phyloP scores from a whole-genome alignment of 208 protist species.

The Trypanosoma avium region DNA sequence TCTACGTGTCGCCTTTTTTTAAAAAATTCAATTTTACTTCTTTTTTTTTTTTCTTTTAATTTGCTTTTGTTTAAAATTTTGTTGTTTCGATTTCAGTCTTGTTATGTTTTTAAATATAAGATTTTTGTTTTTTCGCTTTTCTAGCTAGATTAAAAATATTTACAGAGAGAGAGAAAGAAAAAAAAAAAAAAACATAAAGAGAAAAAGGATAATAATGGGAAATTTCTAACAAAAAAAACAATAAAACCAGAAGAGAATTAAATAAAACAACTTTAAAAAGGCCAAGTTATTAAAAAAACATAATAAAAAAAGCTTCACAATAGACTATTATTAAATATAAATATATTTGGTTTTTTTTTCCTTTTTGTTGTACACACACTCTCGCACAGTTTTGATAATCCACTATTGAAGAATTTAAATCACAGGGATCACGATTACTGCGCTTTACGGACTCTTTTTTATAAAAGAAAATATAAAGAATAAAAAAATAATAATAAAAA shows the following conservation, averaged over 20 bases:
- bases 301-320: neutral
- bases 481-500: neutral
- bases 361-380: neutral
- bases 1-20: too few species aligned
- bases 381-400: constrained; percentile 28
- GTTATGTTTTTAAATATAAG: too few species aligned
- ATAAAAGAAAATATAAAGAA: neutral
- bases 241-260: too few species aligned
- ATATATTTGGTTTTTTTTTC: too few species aligned
- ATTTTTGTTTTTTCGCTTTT: too few species aligned
- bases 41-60: too few species aligned
- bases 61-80: neutral
- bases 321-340: too few species aligned
- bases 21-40: too few species aligned
- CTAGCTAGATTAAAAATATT: too few species aligned
- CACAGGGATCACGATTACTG: constrained; percentile 26
- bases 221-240: too few species aligned
- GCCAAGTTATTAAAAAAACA: neutral
- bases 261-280: neutral
- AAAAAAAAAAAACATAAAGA: neutral
- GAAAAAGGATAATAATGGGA: neutral
- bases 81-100: neutral
- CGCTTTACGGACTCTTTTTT: neutral
- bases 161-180: neutral
- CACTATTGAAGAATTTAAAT: constrained; percentile 1